Evolutionary conservation across 805 yeast species (phyloP), one percentile per base, ranked within the genome.

Genomic region (Schwanniomyces pseudopolymorphus): DNA sequence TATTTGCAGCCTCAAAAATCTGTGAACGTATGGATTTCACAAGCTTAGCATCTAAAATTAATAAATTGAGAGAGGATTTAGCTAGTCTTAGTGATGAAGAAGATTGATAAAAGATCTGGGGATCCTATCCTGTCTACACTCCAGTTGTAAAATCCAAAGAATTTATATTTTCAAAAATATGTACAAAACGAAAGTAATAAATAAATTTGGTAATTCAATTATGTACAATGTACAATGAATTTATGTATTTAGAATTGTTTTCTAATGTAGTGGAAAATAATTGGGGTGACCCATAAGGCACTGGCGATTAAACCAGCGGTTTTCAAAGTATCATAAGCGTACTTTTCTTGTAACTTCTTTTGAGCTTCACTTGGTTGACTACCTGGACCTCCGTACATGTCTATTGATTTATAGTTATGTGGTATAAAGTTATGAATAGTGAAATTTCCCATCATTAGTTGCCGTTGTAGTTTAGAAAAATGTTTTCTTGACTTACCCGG

Each of bases 1-100:
- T 91, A 51, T 77, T 76, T 45, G 97, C 97, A 0, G 96, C 97
- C 1, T 72, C 80, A 11, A 86, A 86, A 65, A 87, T 92, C 45
- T 89, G 96, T 0, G 87, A 87, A 58, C 77, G 96, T 48, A 64
- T 69, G 53, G 71, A 65, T 46, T 70, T 62, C 42, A 46, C 56
- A 13, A 67, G 64, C 33, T 63, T 73, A 48, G 72, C 73, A 6
- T 56, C 50, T 33, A 69, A 69, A 49, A 67, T 73, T 44, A 66
- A 65, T 22, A 62, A 62, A 51, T 58, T 72, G 22, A 59, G 77
- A 48, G 75, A 72, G 45, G 66, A 59, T 4, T 58, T 72, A 45
- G 53, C 63, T 21, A 56, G 51, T 16, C 26, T 59, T 11, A 42
- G 41, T 31, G 51, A 57, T 28, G 61, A 57, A 8, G 54, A 51